Percentiles rank a stretch among this genome's conserved stretches.
These are phyloP conservation scores for Cladophialophora carrionii DNA, from an alignment of 2,329 filamentous ascomycete genomes.

Conservation along the genomic window DNA sequence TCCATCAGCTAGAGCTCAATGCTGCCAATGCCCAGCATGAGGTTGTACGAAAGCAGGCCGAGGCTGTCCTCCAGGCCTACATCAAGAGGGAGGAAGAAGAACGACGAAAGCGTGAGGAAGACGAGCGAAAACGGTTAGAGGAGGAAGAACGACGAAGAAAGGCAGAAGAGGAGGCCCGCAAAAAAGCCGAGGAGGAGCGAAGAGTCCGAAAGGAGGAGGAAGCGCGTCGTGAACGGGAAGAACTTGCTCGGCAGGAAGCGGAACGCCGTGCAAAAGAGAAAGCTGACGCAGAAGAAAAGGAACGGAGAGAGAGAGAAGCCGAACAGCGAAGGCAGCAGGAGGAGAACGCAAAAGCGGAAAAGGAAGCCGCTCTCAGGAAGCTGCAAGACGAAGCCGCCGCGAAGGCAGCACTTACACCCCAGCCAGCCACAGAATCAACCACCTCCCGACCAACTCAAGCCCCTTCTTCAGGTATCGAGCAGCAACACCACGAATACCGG, in stretches of 20 bases:
- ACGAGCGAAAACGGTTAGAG: slow-evolving; percentile 45
- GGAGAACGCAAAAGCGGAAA: slow-evolving; percentile 34
- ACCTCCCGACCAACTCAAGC: not conserved
- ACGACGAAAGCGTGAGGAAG: slow-evolving; percentile 37
- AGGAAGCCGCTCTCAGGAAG: slow-evolving; percentile 21
- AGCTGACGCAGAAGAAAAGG: slow-evolving; percentile 46
- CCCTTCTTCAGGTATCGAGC: slow-evolving; percentile 43
- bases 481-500: slow-evolving; percentile 54
- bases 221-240: slow-evolving; percentile 47
- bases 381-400: slow-evolving; percentile 21
- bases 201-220: slow-evolving; percentile 47
- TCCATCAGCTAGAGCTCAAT: slow-evolving; percentile 67
- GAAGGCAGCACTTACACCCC: slow-evolving; percentile 13
- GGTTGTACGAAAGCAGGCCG: slow-evolving; percentile 61
- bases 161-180: slow-evolving; percentile 39
- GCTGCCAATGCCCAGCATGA: slow-evolving; percentile 69
- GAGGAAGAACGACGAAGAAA: slow-evolving; percentile 44
- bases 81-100: slow-evolving; percentile 44
- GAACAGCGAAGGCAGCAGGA: not conserved
- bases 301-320: slow-evolving; percentile 42
- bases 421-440: not conserved
- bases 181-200: slow-evolving; percentile 45
- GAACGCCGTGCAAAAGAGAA: slow-evolving; percentile 54
- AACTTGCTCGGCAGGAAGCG: slow-evolving; percentile 48
- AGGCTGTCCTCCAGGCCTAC: slow-evolving; percentile 56